phyloP scores from a whole-genome alignment of 306 rosid species.

The Cucurbita moschata region DNA sequence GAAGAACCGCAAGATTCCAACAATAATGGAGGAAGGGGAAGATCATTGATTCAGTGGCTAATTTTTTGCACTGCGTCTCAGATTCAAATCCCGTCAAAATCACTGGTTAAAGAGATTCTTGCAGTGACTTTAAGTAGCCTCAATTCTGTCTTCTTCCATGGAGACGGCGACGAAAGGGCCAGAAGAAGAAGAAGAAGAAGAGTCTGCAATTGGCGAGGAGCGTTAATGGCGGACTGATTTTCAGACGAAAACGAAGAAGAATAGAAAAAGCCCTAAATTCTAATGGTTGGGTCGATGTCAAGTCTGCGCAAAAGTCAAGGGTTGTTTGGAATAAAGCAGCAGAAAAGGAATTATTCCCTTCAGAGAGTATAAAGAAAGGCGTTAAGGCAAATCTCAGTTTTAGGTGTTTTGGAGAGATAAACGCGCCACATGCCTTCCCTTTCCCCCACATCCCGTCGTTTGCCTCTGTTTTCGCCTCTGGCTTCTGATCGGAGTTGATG shows the following conservation, averaged over 20 bases:
- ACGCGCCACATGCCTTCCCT: not conserved
- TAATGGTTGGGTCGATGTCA: slow-evolving; percentile 7
- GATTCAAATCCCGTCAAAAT: not conserved
- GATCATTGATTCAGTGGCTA: not conserved
- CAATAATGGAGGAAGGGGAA: not conserved
- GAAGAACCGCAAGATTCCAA: not conserved
- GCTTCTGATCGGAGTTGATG: slow-evolving; percentile 18
- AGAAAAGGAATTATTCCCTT: slow-evolving; percentile 4
- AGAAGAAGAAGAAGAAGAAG: not conserved
- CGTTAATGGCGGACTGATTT: not conserved
- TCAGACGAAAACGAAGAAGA: not conserved
- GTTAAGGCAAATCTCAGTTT: not conserved
- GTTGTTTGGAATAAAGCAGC: slow-evolving; percentile 2
- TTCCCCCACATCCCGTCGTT: not conserved
- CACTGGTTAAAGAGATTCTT: not conserved
- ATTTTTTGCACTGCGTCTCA: not conserved
- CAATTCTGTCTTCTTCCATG: not conserved
- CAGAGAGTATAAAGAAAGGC: not conserved
- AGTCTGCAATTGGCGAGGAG: not conserved
- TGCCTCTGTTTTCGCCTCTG: slow-evolving; percentile 1
- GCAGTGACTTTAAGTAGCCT: not conserved
- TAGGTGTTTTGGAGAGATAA: not conserved
- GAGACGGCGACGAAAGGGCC: not conserved
- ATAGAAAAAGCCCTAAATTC: not conserved
- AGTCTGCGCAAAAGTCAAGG: slow-evolving; percentile 23